These are phyloP conservation scores for Silybum marianum DNA, from an alignment of 129 eudicot species.

Conservation along the genomic window DNA sequence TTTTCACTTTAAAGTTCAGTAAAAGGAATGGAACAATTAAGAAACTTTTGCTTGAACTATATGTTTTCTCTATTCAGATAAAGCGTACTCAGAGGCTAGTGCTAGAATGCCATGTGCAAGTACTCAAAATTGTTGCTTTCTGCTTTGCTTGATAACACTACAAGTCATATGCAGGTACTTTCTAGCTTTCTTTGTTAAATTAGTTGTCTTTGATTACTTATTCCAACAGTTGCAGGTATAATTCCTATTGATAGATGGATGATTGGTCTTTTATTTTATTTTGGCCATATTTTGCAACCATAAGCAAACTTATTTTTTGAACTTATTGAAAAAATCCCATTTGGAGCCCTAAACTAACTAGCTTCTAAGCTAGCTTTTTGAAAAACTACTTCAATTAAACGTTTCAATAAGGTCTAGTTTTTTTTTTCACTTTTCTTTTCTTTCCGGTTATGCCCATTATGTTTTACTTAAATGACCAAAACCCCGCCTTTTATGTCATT, in stretches of 20 bases:
- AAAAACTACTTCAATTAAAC: no score
- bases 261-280: not conserved
- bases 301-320: not conserved
- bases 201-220: not conserved
- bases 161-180: conserved; percentile 38
- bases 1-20: not conserved
- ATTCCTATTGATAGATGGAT: not conserved
- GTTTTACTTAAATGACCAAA: not conserved
- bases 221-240: not conserved
- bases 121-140: conserved; percentile 23
- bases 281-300: not conserved
- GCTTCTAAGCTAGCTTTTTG: not conserved
- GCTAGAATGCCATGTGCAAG: conserved; percentile 32
- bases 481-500: not conserved
- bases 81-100: conserved; percentile 2
- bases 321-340: not conserved
- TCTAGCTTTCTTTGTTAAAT: conserved; percentile 34
- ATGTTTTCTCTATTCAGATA: conserved; percentile 11
- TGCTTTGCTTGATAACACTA: conserved; percentile 37
- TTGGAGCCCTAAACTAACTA: not conserved
- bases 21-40: not conserved
- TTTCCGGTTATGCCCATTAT: not conserved
- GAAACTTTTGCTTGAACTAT: not conserved
- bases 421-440: no score
- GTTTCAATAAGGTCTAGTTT: not conserved